Conservation (phyloP, 2,329 filamentous ascomycete genomes). For the Pseudogymnoascus sp. region DNA sequence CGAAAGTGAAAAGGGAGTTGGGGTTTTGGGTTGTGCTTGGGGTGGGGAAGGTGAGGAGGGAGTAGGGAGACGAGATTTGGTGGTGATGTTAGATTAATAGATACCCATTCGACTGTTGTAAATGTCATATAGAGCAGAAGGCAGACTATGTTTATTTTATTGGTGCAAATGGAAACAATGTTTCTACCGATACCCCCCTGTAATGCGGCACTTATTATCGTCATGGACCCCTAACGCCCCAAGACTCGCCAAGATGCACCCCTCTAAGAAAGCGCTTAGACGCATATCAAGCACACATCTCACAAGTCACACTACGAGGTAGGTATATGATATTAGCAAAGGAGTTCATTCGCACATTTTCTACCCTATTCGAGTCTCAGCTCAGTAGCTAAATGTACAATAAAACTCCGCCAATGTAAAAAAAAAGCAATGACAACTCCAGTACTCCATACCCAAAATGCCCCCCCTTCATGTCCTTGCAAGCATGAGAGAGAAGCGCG, state of each 20-base stretch:
- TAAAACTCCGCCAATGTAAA: neutral
- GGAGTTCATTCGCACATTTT: neutral
- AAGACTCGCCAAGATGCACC: neutral
- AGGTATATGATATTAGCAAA: neutral
- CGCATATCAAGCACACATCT: neutral
- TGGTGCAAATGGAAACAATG: neutral
- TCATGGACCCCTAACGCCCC: neutral
- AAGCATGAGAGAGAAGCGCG: neutral
- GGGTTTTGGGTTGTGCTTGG: slow-evolving; percentile 95
- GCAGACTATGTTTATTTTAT: neutral
- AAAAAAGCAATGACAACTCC: neutral
- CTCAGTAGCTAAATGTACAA: slow-evolving; percentile 8
- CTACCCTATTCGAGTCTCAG: neutral
- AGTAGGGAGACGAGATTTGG: slow-evolving; percentile 23
- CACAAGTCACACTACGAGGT: neutral
- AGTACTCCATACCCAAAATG: neutral
- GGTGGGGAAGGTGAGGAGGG: slow-evolving; percentile 65
- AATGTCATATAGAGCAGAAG: neutral
- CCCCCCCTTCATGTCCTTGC: neutral
- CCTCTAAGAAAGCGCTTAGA: neutral
- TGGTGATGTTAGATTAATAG: neutral
- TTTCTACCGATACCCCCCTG: neutral
- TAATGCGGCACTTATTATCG: neutral
- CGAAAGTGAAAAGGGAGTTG: slow-evolving; percentile 73
- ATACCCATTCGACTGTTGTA: slow-evolving; percentile 10